These are phyloP conservation scores for Pythium aristosporum DNA, from an alignment of 352 stramenopile species.

Conservation along the genomic window DNA sequence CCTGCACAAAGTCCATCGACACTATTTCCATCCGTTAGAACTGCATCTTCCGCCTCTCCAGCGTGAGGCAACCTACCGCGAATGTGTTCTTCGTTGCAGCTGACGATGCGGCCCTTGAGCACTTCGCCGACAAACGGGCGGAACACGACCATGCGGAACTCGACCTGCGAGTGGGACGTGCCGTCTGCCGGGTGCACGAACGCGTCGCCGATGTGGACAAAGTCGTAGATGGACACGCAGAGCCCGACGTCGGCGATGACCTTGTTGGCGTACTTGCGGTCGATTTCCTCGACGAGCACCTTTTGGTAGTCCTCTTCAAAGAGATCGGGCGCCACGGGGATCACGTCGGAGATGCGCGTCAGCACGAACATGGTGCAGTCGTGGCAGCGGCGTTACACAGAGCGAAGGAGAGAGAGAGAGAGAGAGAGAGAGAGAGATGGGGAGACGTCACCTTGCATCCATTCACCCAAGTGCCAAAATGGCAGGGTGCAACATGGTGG, in stretches of 20 bases:
- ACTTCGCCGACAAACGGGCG: slow-evolving; percentile 86
- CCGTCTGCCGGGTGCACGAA: slow-evolving; percentile 85
- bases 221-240: slow-evolving; percentile 89
- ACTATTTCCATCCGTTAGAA: slow-evolving; percentile 29
- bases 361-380: slow-evolving; percentile 71
- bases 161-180: slow-evolving; percentile 85
- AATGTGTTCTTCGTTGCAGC: slow-evolving; percentile 88
- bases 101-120: slow-evolving; percentile 86
- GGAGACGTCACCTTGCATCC: background rate
- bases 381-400: background rate
- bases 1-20: slow-evolving; percentile 90
- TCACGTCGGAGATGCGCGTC: slow-evolving; percentile 84
- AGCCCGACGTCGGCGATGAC: slow-evolving; percentile 86
- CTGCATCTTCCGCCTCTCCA: slow-evolving; percentile 1
- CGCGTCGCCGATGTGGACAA: slow-evolving; percentile 84
- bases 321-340: slow-evolving; percentile 75
- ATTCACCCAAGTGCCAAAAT: slow-evolving; percentile 2
- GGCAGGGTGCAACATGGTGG: background rate
- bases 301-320: slow-evolving; percentile 84
- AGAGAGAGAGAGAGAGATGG: background rate
- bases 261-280: slow-evolving; percentile 91
- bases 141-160: slow-evolving; percentile 91
- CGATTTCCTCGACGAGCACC: slow-evolving; percentile 86
- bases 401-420: background rate
- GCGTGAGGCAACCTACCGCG: slow-evolving; percentile 33